Evolutionary conservation across 2,329 filamentous ascomycete genomes (phyloP), one percentile per base, ranked within the genome.

Genomic region (Albifimbria verrucaria): DNA sequence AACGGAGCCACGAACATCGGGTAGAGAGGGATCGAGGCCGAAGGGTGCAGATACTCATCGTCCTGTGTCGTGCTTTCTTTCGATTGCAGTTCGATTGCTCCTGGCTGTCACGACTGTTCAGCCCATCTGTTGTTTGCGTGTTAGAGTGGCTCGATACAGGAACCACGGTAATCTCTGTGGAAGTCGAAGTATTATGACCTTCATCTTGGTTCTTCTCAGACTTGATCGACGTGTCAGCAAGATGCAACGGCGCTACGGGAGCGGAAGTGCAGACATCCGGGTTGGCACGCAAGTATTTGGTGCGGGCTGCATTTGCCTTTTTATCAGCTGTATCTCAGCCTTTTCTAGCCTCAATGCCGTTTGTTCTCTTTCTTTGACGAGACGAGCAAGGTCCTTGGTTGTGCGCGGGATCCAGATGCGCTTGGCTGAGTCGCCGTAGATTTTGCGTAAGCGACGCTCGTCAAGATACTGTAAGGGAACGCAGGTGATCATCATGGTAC

Each of bases 251-350:
- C 32, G 12, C 32, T 39, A n/a, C 32, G 18, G 32, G 32, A n/a
- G 43, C 9, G 21, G 43, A 3, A 51, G 42, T 3, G 51, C 46
- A 3, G 23, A 12, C 36, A 3, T 55, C 46, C 1, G 55, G 52
- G 1, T 50, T 49, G 6, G 49, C 45, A 22, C 45, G 36, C 5
- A 62, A 48, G 7, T 61, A 56, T 74, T 91, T 92, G 54, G 84
- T 68, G 47, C 89, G 86, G 21, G 83, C 83, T 54, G 79, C 81
- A 70, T 94, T 93, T 46, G 90, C 90, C 43, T 85, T 77, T 61
- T 87, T 89, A 97, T 90, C 7, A 97, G 80, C 64, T 90, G 88
- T 24, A 93, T 87, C 73, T 97, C 92, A 24, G 92, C 91, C 57
- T 79, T 86, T 68, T 99, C 94, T 5, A 99, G 80, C 61, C 89